Percentiles rank a stretch among this genome's conserved stretches.
Conservation (phyloP, 805 yeast genomes). For the Zygosaccharomyces bailii region DNA sequence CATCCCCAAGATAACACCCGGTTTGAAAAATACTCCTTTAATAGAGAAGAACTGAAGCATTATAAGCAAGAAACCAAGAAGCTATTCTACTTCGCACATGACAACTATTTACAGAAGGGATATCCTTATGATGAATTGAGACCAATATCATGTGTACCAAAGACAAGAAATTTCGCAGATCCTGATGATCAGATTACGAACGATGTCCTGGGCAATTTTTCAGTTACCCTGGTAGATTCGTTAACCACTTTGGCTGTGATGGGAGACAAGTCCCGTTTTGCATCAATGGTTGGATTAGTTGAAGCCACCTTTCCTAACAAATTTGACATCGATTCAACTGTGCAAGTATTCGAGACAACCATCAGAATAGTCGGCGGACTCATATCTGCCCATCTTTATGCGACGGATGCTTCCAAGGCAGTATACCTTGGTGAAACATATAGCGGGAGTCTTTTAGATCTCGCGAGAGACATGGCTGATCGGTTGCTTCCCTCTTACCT, state of each 20-base stretch:
- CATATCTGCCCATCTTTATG: constrained; percentile 72
- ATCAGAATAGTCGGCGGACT: constrained; percentile 82
- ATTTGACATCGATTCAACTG: constrained; percentile 63
- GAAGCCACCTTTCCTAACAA: constrained; percentile 34
- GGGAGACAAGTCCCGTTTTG: constrained; percentile 58
- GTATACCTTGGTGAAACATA: constrained; percentile 45
- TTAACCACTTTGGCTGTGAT: constrained; percentile 75
- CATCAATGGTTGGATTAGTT: constrained; percentile 42
- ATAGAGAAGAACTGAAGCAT: constrained; percentile 29
- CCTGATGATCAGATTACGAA: constrained; percentile 56
- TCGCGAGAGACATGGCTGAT: constrained; percentile 75
- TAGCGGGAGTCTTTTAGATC: constrained; percentile 64
- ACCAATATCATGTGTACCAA: constrained; percentile 69
- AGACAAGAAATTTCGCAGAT: constrained; percentile 58
- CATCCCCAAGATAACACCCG: not conserved
- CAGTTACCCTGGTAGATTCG: constrained; percentile 74
- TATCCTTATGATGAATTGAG: constrained; percentile 79
- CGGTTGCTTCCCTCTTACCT: constrained; percentile 68
- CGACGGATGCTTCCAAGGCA: constrained; percentile 43
- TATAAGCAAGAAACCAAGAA: constrained; percentile 46
- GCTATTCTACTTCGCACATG: constrained; percentile 74
- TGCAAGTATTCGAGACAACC: constrained; percentile 85
- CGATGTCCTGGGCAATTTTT: constrained; percentile 82
- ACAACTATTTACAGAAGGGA: constrained; percentile 61
- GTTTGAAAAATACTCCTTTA: constrained; percentile 25